phyloP scores from a whole-genome alignment of 257 asterid species.

The Plectranthus barbatus region DNA sequence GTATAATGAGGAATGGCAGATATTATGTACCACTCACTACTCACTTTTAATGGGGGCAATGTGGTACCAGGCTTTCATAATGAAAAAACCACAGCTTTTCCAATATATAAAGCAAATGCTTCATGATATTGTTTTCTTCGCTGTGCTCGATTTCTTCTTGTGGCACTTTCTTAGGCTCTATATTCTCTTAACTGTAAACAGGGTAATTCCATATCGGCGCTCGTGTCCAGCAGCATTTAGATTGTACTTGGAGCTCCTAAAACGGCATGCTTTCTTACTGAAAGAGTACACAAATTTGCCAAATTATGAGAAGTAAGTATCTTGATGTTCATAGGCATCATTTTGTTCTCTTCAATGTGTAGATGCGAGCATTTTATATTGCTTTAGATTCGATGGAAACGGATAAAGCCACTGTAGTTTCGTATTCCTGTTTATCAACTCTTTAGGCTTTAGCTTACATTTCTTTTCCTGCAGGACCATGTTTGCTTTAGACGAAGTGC shows the following conservation, averaged over 20 bases:
- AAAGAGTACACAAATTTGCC: constrained; percentile 48
- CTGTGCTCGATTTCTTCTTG: not conserved
- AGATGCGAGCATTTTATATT: not conserved
- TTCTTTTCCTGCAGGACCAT: constrained; percentile 51
- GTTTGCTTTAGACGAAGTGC: constrained; percentile 40
- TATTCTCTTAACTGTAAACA: constrained; percentile 22
- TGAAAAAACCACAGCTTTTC: not conserved
- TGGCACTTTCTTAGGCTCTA: not conserved
- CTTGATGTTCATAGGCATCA: not conserved
- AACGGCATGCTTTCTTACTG: constrained; percentile 54
- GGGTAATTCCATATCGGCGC: constrained; percentile 71
- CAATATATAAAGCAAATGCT: not conserved
- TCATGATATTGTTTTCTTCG: not conserved
- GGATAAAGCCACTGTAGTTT: not conserved
- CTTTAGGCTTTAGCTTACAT: too few species aligned
- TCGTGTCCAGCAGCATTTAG: constrained; percentile 81
- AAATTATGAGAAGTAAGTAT: constrained; percentile 64
- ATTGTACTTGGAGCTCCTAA: constrained; percentile 84
- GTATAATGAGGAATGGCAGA: not conserved
- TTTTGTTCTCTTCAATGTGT: not conserved
- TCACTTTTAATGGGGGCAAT: not conserved
- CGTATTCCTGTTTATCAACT: not conserved
- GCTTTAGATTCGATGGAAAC: not conserved
- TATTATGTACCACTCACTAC: not conserved
- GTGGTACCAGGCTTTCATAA: not conserved